Conservation (phyloP, 768 basidiomycete species). For the Mrakia frigida region DNA sequence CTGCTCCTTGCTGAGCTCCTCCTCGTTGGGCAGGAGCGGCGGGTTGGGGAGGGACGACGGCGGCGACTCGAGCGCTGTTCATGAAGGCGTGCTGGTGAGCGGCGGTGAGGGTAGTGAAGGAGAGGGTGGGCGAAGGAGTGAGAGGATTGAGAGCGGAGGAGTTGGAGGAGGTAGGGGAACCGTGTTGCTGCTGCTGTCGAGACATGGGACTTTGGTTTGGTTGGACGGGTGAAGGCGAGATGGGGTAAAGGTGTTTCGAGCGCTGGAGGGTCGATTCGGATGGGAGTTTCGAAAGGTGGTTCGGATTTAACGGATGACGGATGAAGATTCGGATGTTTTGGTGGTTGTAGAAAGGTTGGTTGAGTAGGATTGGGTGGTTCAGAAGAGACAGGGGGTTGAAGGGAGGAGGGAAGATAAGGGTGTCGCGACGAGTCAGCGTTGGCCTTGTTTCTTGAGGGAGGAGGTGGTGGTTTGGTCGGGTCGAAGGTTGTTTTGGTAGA, state of each 20-base stretch:
- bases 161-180: conserved; percentile 5
- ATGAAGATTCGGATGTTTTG: not conserved
- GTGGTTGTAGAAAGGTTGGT: not conserved
- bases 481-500: conserved; percentile 1
- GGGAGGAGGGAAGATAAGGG: not conserved
- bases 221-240: not conserved
- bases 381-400: not conserved
- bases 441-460: not conserved
- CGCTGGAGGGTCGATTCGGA: conserved; percentile 2
- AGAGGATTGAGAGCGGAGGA: not conserved
- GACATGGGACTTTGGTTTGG: not conserved
- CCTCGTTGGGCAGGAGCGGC: not conserved
- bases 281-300: not conserved
- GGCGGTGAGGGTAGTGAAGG: not conserved
- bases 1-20: not conserved
- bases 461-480: not conserved
- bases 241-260: not conserved
- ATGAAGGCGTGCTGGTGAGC: conserved; percentile 10
- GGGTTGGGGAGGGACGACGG: not conserved
- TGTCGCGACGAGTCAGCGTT: conserved; percentile 20
- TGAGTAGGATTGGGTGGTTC: not conserved
- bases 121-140: conserved; percentile 1
- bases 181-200: not conserved
- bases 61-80: not conserved
- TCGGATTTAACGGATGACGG: not conserved